Percentiles rank a stretch among this genome's conserved stretches.
phyloP scores from a whole-genome alignment of 345 rosid genomes.

The Litchi chinensis region DNA sequence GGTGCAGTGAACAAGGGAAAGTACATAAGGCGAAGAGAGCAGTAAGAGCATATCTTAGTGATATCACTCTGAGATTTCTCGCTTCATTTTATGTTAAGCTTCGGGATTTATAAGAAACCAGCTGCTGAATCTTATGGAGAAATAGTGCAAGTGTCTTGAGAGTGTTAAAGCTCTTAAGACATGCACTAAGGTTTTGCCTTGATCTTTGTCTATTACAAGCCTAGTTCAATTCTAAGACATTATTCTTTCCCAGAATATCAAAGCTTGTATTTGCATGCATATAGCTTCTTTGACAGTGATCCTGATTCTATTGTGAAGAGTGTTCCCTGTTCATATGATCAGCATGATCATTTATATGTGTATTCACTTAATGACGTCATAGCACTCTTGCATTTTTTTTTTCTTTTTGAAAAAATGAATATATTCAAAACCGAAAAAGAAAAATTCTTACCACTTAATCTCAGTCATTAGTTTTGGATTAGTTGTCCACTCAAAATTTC shows the following conservation, averaged over 20 bases:
- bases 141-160: conserved; percentile 56
- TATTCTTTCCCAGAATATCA: conserved; percentile 14
- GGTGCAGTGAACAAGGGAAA: conserved; percentile 59
- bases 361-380: no score
- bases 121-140: conserved; percentile 80
- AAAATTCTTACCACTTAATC: no score
- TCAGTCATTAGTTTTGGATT: no score
- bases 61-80: conserved; percentile 55
- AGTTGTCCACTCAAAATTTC: no score
- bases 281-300: no score
- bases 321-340: no score
- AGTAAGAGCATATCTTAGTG: conserved; percentile 70
- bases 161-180: conserved; percentile 56
- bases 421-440: no score
- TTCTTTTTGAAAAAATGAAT: no score
- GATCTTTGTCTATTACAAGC: conserved; percentile 9
- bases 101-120: conserved; percentile 66
- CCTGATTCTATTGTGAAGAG: no score
- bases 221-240: conserved; percentile 28
- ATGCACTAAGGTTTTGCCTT: conserved; percentile 56
- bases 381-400: no score
- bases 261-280: no score
- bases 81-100: conserved; percentile 60
- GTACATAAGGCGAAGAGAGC: conserved; percentile 54
- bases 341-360: no score